These are phyloP conservation scores for Aschersonia sp. DNA, from an alignment of 2,329 filamentous ascomycete species.

Conservation along the genomic window DNA sequence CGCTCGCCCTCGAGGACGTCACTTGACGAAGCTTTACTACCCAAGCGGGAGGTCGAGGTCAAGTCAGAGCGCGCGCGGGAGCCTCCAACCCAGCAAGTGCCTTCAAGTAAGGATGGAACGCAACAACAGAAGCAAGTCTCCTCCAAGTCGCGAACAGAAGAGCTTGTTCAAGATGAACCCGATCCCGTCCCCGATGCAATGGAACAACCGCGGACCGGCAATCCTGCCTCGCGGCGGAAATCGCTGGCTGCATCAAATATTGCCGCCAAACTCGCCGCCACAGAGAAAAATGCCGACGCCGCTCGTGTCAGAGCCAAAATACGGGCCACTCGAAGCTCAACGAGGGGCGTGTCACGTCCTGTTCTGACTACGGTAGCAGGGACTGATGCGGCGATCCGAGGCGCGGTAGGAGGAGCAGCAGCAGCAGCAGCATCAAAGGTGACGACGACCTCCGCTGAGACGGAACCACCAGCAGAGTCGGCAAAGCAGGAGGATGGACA, in stretches of 20 bases:
- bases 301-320: constrained; percentile 49
- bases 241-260: constrained; percentile 48
- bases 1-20: constrained; percentile 16
- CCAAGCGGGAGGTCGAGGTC: constrained; percentile 3
- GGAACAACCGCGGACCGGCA: background rate
- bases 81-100: too few relatives aligned
- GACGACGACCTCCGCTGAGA: background rate
- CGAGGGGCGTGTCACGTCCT: constrained; percentile 15
- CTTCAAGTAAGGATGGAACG: too few relatives aligned
- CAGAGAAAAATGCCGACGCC: constrained; percentile 48
- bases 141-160: too few relatives aligned
- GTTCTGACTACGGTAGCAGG: constrained; percentile 5
- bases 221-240: constrained; percentile 23
- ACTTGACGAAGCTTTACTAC: constrained; percentile 18
- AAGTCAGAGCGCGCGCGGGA: too few relatives aligned
- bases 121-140: too few relatives aligned
- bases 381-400: too few relatives aligned
- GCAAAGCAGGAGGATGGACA: constrained; percentile 10
- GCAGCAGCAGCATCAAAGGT: background rate
- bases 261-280: constrained; percentile 47
- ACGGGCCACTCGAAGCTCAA: constrained; percentile 31
- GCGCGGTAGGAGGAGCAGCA: too few relatives aligned
- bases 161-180: too few relatives aligned
- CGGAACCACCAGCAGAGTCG: constrained; percentile 15
- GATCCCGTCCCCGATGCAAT: too few relatives aligned